Percentiles rank a stretch among this genome's conserved stretches.
Evolutionary conservation across 108 stramenopile genomes (phyloP).

Genomic region (Conticribra weissflogii): DNA sequence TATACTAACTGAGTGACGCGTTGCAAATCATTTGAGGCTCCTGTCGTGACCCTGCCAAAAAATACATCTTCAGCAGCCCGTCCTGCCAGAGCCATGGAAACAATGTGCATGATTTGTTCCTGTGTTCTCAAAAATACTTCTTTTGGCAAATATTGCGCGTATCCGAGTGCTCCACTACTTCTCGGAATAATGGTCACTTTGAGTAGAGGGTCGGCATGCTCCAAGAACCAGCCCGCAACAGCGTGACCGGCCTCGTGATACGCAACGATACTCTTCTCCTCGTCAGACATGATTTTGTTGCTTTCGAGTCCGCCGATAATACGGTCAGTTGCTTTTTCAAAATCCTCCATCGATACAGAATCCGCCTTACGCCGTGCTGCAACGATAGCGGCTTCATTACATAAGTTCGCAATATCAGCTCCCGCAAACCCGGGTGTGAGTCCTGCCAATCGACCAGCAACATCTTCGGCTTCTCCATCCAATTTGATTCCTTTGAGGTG

Average conservation of each 20-base stretch:
- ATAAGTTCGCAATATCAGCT: constrained; percentile 97
- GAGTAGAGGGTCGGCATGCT: constrained; percentile 95
- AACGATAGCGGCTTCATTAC: constrained; percentile 98
- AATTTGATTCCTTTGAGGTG: constrained; percentile 87
- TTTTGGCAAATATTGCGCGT: constrained; percentile 96
- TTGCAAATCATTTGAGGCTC: constrained; percentile 93
- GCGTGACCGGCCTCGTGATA: constrained; percentile 99
- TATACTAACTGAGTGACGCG: constrained; percentile 95
- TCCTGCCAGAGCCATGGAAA: constrained; percentile 97
- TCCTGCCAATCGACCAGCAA: constrained; percentile 88
- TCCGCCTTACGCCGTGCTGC: constrained; percentile 92
- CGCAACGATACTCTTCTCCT: constrained; percentile 92
- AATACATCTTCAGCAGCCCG: constrained; percentile 94
- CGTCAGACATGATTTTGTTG: constrained; percentile 90
- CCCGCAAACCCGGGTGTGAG: constrained; percentile 95
- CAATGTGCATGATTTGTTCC: constrained; percentile 94
- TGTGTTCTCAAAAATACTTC: constrained; percentile 84
- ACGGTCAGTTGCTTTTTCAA: constrained; percentile 94
- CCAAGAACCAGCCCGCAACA: constrained; percentile 94
- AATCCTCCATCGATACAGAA: constrained; percentile 84
- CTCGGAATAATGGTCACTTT: constrained; percentile 98
- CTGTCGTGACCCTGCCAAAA: constrained; percentile 95
- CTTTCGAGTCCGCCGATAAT: constrained; percentile 96
- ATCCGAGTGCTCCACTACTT: constrained; percentile 90
- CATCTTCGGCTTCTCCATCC: constrained; percentile 64